Evolutionary conservation across 148 eudicot genomes (phyloP), one percentile per base, ranked within the genome.

Genomic region (Selenicereus undatus): DNA sequence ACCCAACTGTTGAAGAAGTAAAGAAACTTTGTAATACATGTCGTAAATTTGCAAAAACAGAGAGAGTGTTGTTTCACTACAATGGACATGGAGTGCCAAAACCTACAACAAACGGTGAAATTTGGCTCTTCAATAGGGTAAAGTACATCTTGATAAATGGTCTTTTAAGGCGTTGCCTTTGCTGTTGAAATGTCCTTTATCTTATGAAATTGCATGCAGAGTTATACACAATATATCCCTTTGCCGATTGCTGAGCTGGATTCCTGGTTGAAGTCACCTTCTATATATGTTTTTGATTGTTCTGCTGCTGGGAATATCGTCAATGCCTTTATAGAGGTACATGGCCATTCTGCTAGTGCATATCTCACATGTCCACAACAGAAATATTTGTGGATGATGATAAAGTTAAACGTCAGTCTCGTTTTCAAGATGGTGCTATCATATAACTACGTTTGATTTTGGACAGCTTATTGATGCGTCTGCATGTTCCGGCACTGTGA

Each of bases 51-150:
- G 99, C 95, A 0, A 94, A 94, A 84, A 82, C 98, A 35, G 98
- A 96, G 85, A 91, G 99, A 82, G 98, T 96, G 84, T 90, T 96
- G 68, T 96, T 91, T 85, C 99, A 96, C 81, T 96, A 96, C 81
- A 96, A 96, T 89, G 99, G 99, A 73, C 98, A 96, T 84, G 98
- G 99, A 42, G 98, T 93, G 84, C 98, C 99, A 58, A 96, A 94
- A 83, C 99, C 99, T 77, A 93, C 98, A 29, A 56, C 93, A 13
- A 96, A 89, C 83, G 97, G 98, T 73, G 99, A 96, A 92, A 91
- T 96, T 80, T 96, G 99, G 99, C 89, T 96, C 69, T 96, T 93
- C 83, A 96, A 96, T 84, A 92, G 90, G 96, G 99, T 96, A 79
- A 77, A n/a, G 78, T 78, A 66, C 71, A 66, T 66, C 35, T 64